phyloP scores from a whole-genome alignment of 331 rosid species.

The Erythrophleum ivorense region DNA sequence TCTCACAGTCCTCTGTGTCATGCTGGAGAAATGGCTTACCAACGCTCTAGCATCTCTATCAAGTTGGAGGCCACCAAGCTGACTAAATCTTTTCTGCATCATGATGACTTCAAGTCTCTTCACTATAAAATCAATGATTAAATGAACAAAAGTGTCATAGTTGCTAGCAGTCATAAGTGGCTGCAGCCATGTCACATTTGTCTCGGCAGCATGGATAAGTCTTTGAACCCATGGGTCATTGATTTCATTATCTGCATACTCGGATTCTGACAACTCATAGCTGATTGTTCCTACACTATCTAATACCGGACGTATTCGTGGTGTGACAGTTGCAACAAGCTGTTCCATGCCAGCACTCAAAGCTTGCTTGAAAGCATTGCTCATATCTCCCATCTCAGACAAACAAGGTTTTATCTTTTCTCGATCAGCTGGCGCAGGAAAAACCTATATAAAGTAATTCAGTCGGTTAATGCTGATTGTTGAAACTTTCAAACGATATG shows the following conservation, averaged over 20 bases:
- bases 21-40: constrained; percentile 89
- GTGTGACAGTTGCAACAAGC: constrained; percentile 75
- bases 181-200: constrained; percentile 82
- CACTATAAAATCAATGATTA: constrained; percentile 85
- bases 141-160: constrained; percentile 82
- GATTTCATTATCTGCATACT: constrained; percentile 93
- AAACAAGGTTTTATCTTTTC: constrained; percentile 91
- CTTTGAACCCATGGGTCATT: constrained; percentile 99
- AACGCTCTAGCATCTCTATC: constrained; percentile 92
- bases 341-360: constrained; percentile 82
- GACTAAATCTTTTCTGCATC: constrained; percentile 95
- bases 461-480: constrained; percentile 23
- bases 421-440: constrained; percentile 83
- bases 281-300: constrained; percentile 83
- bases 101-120: constrained; percentile 97
- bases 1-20: constrained; percentile 91
- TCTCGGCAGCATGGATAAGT: constrained; percentile 89
- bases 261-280: constrained; percentile 88
- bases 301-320: constrained; percentile 82
- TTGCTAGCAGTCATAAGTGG: constrained; percentile 91
- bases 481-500: not conserved
- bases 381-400: constrained; percentile 87
- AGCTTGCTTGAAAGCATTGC: constrained; percentile 88
- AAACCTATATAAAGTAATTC: constrained; percentile 59
- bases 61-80: constrained; percentile 98